Conservation (phyloP, 306 rosid species). For the Vigna radiata region DNA sequence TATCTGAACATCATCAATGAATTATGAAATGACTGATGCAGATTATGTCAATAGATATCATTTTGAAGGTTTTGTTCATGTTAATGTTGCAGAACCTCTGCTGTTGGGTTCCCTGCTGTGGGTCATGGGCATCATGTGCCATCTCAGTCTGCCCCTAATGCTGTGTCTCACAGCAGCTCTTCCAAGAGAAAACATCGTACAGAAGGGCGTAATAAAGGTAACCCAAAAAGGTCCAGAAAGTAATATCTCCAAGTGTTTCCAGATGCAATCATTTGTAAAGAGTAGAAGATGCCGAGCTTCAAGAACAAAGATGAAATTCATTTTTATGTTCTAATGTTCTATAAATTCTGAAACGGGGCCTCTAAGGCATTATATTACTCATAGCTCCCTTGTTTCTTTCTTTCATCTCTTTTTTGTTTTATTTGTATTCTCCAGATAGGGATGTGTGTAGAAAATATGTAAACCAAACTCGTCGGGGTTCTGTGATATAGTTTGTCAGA, state of each 20-base stretch:
- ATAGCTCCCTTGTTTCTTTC: constrained; percentile 1
- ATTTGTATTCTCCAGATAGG: neutral
- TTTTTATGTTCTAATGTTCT: constrained; percentile 14
- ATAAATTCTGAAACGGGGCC: constrained; percentile 19
- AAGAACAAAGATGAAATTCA: constrained; percentile 69
- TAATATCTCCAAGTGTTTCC: constrained; percentile 43
- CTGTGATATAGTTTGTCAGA: neutral
- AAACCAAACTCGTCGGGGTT: constrained; percentile 17
- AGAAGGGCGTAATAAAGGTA: constrained; percentile 58
- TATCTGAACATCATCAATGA: constrained; percentile 10
- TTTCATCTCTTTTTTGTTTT: neutral
- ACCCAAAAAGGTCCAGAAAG: constrained; percentile 58
- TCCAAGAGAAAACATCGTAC: constrained; percentile 54
- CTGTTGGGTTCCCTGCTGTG: constrained; percentile 99
- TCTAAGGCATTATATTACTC: neutral
- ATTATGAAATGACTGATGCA: constrained; percentile 1
- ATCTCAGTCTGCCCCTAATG: constrained; percentile 55
- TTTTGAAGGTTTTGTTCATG: constrained; percentile 36
- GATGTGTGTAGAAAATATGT: neutral
- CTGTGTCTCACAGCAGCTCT: constrained; percentile 48
- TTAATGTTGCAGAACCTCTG: constrained; percentile 86
- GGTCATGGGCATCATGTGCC: constrained; percentile 84
- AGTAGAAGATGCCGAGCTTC: constrained; percentile 81
- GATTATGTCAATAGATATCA: constrained; percentile 13
- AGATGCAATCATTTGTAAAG: constrained; percentile 52